These are phyloP conservation scores for Hibiscus trionum DNA, from an alignment of 345 rosid species.

Conservation along the genomic window DNA sequence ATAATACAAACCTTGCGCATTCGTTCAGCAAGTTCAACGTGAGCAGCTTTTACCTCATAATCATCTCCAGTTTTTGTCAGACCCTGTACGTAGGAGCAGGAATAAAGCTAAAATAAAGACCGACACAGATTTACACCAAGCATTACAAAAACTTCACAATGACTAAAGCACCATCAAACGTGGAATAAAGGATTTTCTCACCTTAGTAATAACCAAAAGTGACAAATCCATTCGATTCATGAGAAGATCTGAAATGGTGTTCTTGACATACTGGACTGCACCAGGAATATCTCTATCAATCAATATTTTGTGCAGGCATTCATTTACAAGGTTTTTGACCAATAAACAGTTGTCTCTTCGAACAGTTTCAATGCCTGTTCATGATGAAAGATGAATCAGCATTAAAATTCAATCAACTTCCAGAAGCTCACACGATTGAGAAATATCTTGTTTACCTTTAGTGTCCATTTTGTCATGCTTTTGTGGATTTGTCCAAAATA, in stretches of 20 bases:
- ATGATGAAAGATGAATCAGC: slow-evolving; percentile 14
- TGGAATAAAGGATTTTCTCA: slow-evolving; percentile 18
- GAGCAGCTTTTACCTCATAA: slow-evolving; percentile 92
- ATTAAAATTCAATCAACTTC: background rate
- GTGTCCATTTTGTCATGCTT: slow-evolving; percentile 95
- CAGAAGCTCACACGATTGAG: slow-evolving; percentile 11
- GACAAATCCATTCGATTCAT: slow-evolving; percentile 98
- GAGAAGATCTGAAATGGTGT: slow-evolving; percentile 89
- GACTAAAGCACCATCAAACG: slow-evolving; percentile 12
- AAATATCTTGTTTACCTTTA: slow-evolving; percentile 50
- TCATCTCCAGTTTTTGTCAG: slow-evolving; percentile 92
- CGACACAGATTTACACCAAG: background rate
- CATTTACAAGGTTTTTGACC: slow-evolving; percentile 86
- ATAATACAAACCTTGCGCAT: slow-evolving; percentile 78
- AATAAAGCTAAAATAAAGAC: slow-evolving; percentile 11
- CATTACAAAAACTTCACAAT: slow-evolving; percentile 3
- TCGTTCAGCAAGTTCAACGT: slow-evolving; percentile 95
- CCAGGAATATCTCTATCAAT: slow-evolving; percentile 82
- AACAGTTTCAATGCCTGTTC: slow-evolving; percentile 92
- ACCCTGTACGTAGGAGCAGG: slow-evolving; percentile 48
- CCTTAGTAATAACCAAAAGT: slow-evolving; percentile 97
- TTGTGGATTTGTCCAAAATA: slow-evolving; percentile 77
- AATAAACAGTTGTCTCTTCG: slow-evolving; percentile 95
- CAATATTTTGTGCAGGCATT: slow-evolving; percentile 86
- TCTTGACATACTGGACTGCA: slow-evolving; percentile 83